phyloP scores from a whole-genome alignment of 2,329 filamentous ascomycete species.

The Stemphylium vesicarium region DNA sequence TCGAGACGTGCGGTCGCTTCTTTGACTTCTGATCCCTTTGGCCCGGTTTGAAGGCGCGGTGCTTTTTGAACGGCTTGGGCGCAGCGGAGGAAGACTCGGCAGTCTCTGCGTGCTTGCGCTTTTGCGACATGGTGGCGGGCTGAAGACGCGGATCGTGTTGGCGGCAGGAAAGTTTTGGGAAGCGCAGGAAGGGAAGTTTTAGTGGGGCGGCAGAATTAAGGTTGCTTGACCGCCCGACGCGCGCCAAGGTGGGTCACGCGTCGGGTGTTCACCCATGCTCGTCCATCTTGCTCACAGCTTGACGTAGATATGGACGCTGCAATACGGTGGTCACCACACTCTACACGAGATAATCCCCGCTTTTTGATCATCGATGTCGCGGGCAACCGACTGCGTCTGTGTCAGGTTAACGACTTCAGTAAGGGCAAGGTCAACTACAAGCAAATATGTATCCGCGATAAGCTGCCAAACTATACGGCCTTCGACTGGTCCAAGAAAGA shows the following conservation, averaged over 20 bases:
- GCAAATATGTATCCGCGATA: constrained; percentile 59
- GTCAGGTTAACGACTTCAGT: constrained; percentile 54
- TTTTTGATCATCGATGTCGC: constrained; percentile 68
- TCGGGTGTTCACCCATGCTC: constrained; percentile 21
- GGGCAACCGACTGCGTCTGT: constrained; percentile 64
- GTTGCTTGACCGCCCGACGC: constrained; percentile 22
- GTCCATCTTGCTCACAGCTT: neutral
- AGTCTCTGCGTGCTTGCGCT: constrained; percentile 42
- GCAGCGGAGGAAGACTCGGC: constrained; percentile 20
- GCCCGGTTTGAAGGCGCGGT: constrained; percentile 28
- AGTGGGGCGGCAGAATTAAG: constrained; percentile 39
- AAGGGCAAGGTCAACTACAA: constrained; percentile 57
- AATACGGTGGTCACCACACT: constrained; percentile 68
- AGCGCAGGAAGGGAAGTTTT: constrained; percentile 32
- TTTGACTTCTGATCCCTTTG: constrained; percentile 19
- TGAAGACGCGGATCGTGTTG: neutral
- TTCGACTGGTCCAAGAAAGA: constrained; percentile 70
- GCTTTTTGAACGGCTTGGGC: constrained; percentile 30
- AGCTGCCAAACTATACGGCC: constrained; percentile 66
- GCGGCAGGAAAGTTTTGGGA: constrained; percentile 9
- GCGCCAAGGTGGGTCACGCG: constrained; percentile 32
- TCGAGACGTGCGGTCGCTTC: constrained; percentile 30
- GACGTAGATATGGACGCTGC: constrained; percentile 61
- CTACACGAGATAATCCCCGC: constrained; percentile 58
- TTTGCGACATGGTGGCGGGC: constrained; percentile 40